A percentile compares a stretch with the other conserved stretches of the same genome.
Evolutionary conservation across 805 yeast species (phyloP).

Genomic region (Kodamaea nitidulidarum): DNA sequence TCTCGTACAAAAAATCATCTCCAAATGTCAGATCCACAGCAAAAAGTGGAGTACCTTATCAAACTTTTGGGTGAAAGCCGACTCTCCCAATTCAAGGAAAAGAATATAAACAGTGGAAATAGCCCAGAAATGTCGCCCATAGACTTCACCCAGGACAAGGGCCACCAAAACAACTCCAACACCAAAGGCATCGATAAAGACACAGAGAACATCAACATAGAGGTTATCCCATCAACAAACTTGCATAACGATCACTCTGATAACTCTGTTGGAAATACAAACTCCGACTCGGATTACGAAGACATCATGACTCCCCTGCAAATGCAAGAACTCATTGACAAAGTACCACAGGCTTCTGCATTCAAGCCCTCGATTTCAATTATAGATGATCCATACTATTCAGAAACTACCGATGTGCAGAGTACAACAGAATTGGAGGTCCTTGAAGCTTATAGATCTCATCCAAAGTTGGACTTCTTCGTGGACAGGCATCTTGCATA

Average conservation of each 20-base stretch:
- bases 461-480: slow-evolving; percentile 7
- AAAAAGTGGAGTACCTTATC: slow-evolving; percentile 8
- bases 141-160: no score
- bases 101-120: slow-evolving; percentile 7
- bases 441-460: slow-evolving; percentile 7
- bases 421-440: slow-evolving; percentile 10
- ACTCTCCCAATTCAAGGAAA: neutral
- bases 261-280: no score
- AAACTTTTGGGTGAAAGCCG: slow-evolving; percentile 2
- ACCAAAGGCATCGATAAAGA: no score
- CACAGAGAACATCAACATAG: no score
- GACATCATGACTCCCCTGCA: slow-evolving; percentile 13
- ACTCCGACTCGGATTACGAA: slow-evolving; percentile 18
- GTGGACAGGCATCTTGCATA: slow-evolving; percentile 42
- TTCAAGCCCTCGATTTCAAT: slow-evolving; percentile 9
- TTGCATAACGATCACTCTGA: neutral
- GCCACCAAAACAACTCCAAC: no score
- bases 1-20: neutral
- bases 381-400: slow-evolving; percentile 10
- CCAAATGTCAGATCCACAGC: slow-evolving; percentile 9
- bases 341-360: slow-evolving; percentile 3
- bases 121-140: no score
- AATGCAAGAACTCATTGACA: slow-evolving; percentile 1
- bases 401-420: slow-evolving; percentile 13
- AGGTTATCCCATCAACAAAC: no score